phyloP scores from a whole-genome alignment of 108 stramenopile genomes.

The Pseudonitzschia multiseries region DNA sequence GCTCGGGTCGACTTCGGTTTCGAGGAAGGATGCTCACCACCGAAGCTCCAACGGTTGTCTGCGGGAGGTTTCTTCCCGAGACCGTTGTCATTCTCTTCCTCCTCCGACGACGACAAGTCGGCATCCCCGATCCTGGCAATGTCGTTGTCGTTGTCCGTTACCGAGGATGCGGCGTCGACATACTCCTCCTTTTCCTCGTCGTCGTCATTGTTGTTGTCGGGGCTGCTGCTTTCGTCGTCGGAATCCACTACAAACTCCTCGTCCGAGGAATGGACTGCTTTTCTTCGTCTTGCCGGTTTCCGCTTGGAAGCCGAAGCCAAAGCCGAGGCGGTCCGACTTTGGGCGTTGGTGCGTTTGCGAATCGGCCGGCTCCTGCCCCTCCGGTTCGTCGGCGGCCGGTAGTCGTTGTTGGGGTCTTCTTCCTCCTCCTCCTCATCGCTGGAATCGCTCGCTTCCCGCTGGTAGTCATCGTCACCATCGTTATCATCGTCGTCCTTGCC shows the following conservation, averaged over 20 bases:
- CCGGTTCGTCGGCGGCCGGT: neutral
- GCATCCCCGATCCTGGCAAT: constrained; percentile 16
- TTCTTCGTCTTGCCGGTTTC: neutral
- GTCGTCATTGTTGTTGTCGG: constrained; percentile 20
- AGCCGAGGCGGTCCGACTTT: neutral
- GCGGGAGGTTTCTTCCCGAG: neutral
- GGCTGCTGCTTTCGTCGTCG: constrained; percentile 22
- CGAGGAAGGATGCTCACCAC: no score
- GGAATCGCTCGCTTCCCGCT: neutral
- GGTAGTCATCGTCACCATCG: neutral
- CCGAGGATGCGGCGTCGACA: constrained; percentile 5
- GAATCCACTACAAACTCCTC: constrained; percentile 42
- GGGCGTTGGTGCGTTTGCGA: neutral
- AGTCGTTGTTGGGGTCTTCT: neutral
- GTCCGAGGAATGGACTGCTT: constrained; percentile 27
- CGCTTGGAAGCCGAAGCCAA: neutral
- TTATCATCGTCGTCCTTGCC: neutral
- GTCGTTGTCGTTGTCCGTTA: constrained; percentile 11
- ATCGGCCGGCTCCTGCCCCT: neutral
- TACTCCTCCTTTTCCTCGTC: constrained; percentile 28
- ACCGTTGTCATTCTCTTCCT: neutral
- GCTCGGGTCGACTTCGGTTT: constrained; percentile 22
- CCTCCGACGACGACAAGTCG: constrained; percentile 1
- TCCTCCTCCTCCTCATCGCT: neutral
- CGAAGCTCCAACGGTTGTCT: no score